Evolutionary conservation across 2,329 filamentous ascomycete species (phyloP).

Genomic region (Xylaria sp.): DNA sequence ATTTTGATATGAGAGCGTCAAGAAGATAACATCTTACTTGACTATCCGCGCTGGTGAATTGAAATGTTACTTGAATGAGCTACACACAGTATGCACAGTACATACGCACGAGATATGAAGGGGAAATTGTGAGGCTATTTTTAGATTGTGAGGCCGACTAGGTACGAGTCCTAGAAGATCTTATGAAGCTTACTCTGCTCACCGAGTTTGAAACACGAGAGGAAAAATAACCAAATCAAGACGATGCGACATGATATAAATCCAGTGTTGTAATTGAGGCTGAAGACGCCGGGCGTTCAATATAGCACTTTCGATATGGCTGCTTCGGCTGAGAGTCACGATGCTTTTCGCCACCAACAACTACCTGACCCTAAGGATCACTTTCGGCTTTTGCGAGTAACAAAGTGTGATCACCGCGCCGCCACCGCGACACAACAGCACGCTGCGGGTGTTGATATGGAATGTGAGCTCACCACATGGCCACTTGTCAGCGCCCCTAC

Average conservation of each 20-base stretch:
- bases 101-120: too few species aligned
- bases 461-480: not conserved
- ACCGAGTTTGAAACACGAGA: not conserved
- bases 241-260: not conserved
- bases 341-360: not conserved
- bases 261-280: not conserved
- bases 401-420: not conserved
- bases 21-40: too few species aligned
- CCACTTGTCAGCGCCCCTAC: not conserved
- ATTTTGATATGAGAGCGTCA: too few species aligned
- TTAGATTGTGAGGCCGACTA: not conserved
- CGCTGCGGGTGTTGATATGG: not conserved
- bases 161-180: not conserved
- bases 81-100: too few species aligned
- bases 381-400: slow-evolving; percentile 3
- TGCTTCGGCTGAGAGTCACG: not conserved
- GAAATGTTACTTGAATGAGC: too few species aligned
- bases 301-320: not conserved
- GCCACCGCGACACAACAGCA: not conserved
- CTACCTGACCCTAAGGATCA: not conserved
- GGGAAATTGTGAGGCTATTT: not conserved
- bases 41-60: too few species aligned
- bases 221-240: not conserved
- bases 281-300: not conserved
- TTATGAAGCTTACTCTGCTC: not conserved